Evolutionary conservation across 2,329 filamentous ascomycete species (phyloP).

Genomic region (Beauveria bassiana): DNA sequence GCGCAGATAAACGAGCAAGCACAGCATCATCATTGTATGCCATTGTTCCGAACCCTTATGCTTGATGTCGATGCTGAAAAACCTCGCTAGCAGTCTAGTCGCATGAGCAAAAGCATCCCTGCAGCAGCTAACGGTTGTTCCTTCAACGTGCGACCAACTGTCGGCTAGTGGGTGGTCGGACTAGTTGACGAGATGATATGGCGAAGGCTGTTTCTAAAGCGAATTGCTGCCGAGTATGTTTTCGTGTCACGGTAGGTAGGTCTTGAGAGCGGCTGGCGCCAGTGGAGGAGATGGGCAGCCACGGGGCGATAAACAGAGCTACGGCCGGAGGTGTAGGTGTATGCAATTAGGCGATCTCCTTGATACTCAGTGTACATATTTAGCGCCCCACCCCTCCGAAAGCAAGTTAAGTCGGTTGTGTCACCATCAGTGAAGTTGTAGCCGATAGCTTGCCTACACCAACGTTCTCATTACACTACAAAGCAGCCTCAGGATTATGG

Average conservation of each 20-base stretch:
- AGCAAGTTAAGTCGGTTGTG: too few relatives aligned
- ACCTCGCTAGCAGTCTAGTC: neutral
- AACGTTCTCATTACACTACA: too few relatives aligned
- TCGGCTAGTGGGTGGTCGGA: neutral
- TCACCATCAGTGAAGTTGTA: too few relatives aligned
- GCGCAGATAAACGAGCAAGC: slow-evolving; percentile 83
- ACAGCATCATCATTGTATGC: slow-evolving; percentile 95
- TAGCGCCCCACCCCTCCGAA: neutral
- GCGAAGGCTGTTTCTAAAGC: neutral
- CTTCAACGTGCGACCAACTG: neutral
- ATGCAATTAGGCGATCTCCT: slow-evolving; percentile 8
- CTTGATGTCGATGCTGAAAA: slow-evolving; percentile 14
- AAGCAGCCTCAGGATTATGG: too few relatives aligned
- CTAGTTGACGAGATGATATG: neutral
- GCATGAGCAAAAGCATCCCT: neutral
- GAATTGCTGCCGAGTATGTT: neutral
- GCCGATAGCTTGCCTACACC: too few relatives aligned
- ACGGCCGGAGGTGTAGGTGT: neutral
- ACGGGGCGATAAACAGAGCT: neutral
- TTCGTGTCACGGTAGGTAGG: neutral
- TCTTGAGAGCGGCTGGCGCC: neutral
- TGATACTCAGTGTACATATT: neutral
- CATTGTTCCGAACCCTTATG: slow-evolving; percentile 45
- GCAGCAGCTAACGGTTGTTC: neutral
- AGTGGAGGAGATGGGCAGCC: neutral